Evolutionary conservation across 2,329 filamentous ascomycete genomes (phyloP).

Genomic region (Xylariaceae sp.): DNA sequence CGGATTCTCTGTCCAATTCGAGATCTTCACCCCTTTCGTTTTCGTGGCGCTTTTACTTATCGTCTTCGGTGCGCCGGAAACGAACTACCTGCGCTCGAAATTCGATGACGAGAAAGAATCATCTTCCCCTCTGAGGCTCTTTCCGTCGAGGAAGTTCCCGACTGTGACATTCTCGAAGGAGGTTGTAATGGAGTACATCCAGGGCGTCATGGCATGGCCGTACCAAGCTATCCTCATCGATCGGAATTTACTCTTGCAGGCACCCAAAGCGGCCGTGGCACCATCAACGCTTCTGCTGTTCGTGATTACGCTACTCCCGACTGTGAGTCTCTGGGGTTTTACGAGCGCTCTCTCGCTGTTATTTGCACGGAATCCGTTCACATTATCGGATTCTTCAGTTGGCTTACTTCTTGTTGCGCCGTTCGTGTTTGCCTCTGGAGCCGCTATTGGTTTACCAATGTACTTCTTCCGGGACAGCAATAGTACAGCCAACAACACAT

Average conservation of each 20-base stretch:
- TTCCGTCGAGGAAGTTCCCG: constrained; percentile 21
- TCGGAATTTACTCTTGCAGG: constrained; percentile 38
- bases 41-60: constrained; percentile 44
- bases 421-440: constrained; percentile 38
- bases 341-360: constrained; percentile 43
- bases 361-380: constrained; percentile 42
- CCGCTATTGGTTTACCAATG: constrained; percentile 33
- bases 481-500: too few species aligned
- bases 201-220: constrained; percentile 36
- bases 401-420: constrained; percentile 45
- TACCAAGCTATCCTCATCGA: constrained; percentile 32
- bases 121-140: constrained; percentile 4
- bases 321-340: constrained; percentile 45
- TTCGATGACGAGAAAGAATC: constrained; percentile 17
- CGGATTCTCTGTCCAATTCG: constrained; percentile 47
- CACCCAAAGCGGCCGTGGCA: constrained; percentile 44
- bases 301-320: constrained; percentile 42
- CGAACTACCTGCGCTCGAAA: constrained; percentile 44
- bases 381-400: constrained; percentile 36
- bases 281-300: constrained; percentile 48
- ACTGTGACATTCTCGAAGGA: constrained; percentile 30
- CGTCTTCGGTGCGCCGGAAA: constrained; percentile 49
- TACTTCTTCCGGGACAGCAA: constrained; percentile 27
- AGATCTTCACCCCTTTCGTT: constrained; percentile 48
- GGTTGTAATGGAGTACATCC: constrained; percentile 35